Evolutionary conservation across 2,329 filamentous ascomycete species (phyloP).

Genomic region (Acephala macrosclerotiorum): DNA sequence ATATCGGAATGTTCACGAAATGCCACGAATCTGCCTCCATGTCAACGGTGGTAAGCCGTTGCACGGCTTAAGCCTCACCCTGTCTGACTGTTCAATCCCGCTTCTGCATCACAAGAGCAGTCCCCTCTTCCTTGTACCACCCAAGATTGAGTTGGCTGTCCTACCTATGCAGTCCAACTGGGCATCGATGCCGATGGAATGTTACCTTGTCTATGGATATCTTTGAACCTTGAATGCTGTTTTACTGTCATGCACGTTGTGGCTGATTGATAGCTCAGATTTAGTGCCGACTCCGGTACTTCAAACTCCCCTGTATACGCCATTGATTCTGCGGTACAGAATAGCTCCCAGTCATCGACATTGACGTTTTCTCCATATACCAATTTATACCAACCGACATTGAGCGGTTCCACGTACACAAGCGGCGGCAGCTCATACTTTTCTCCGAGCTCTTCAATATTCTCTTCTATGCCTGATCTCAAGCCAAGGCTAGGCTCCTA

Average conservation of each 20-base stretch:
- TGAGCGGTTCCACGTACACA: conserved; percentile 43
- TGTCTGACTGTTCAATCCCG: conserved; percentile 34
- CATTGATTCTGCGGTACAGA: conserved; percentile 41
- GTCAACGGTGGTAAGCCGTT: conserved; percentile 33
- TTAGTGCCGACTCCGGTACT: conserved; percentile 42
- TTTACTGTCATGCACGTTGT: conserved; percentile 37
- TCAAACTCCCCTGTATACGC: conserved; percentile 45
- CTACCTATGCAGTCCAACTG: conserved; percentile 40
- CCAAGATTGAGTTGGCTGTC: conserved; percentile 40
- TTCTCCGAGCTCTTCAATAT: conserved; percentile 38
- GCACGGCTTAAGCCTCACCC: conserved; percentile 42
- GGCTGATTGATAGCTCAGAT: conserved; percentile 45
- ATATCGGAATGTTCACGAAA: conserved; percentile 28
- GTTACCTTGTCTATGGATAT: conserved; percentile 22
- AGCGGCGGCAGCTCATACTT: conserved; percentile 41
- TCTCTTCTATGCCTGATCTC: conserved; percentile 44
- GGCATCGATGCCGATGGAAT: conserved; percentile 35
- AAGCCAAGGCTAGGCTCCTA: conserved; percentile 43
- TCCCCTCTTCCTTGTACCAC: conserved; percentile 36
- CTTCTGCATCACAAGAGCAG: conserved; percentile 42
- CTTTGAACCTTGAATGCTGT: conserved; percentile 41
- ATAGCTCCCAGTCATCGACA: conserved; percentile 38
- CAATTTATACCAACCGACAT: conserved; percentile 39
- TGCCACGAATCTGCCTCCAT: conserved; percentile 41
- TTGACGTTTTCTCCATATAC: conserved; percentile 41